A percentile compares a stretch with the other conserved stretches of the same genome.
Evolutionary conservation across 176 grass and related monocot species (phyloP).

Genomic region (Triticum timopheevii): DNA sequence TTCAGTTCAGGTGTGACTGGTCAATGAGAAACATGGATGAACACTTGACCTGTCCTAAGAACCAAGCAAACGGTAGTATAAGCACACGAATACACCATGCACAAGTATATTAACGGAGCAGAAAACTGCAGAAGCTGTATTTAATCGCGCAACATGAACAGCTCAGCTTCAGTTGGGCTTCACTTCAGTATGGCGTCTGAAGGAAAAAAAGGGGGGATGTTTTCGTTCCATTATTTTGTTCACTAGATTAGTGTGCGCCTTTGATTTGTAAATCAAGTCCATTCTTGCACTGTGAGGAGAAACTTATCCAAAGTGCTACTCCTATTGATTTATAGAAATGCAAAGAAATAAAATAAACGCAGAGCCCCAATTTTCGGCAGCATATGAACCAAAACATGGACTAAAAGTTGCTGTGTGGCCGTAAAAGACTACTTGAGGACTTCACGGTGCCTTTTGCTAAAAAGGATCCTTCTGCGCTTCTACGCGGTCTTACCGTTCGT

Average conservation of each 20-base stretch:
- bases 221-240: background rate
- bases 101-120: background rate
- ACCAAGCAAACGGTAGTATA: background rate
- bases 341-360: background rate
- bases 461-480: background rate
- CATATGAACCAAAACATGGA: background rate
- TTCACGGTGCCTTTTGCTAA: background rate
- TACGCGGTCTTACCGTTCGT: background rate
- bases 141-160: background rate
- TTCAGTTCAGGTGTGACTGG: conserved; percentile 4
- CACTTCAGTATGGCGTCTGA: background rate
- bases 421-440: background rate
- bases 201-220: background rate
- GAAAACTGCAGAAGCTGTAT: background rate
- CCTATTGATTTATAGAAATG: background rate
- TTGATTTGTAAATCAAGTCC: background rate
- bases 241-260: background rate
- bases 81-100: background rate
- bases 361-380: background rate
- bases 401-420: background rate
- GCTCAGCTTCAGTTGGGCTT: background rate
- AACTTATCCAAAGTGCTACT: background rate
- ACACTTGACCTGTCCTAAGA: background rate
- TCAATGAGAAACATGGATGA: background rate
- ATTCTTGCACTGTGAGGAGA: background rate